Percentiles rank a stretch among this genome's conserved stretches.
Evolutionary conservation across 2,329 filamentous ascomycete genomes (phyloP).

Genomic region (Fusarium albidum): DNA sequence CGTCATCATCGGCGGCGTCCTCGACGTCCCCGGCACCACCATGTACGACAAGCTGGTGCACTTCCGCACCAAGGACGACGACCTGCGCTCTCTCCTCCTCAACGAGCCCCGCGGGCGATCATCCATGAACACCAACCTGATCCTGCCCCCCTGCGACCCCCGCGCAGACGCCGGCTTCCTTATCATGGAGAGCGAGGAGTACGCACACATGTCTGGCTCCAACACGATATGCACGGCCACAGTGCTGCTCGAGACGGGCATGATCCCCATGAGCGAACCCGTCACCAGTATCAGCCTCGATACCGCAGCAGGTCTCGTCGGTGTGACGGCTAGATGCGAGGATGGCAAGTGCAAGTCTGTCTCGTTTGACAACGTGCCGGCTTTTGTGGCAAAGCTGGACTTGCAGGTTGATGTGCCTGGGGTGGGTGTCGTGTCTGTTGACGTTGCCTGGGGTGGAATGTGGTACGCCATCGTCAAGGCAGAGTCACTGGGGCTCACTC

Average conservation of each 20-base stretch:
- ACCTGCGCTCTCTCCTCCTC: constrained; percentile 49
- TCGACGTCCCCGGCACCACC: constrained; percentile 51
- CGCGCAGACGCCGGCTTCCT: constrained; percentile 54
- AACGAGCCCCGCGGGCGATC: constrained; percentile 56
- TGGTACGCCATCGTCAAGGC: constrained; percentile 53
- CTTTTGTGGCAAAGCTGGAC: constrained; percentile 52
- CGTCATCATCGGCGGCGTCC: constrained; percentile 57
- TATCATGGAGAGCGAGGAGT: constrained; percentile 57
- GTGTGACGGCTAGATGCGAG: constrained; percentile 51
- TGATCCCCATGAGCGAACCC: constrained; percentile 55
- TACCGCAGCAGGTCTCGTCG: constrained; percentile 54
- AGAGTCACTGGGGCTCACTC: constrained; percentile 44
- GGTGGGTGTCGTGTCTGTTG: constrained; percentile 49
- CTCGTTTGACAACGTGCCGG: constrained; percentile 54
- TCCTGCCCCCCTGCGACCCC: constrained; percentile 54
- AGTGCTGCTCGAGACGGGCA: constrained; percentile 56
- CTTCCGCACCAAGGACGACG: constrained; percentile 50
- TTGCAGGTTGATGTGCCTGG: constrained; percentile 50
- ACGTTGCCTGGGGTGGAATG: constrained; percentile 58
- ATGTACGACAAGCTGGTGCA: constrained; percentile 58
- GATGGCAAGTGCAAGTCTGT: constrained; percentile 53
- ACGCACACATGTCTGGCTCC: constrained; percentile 49
- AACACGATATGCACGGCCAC: constrained; percentile 55
- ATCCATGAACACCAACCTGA: constrained; percentile 50
- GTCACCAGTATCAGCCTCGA: constrained; percentile 51